Base-by-base conservation (phyloP, 257 asterid species). In the Solanum gandarillasii region DNA sequence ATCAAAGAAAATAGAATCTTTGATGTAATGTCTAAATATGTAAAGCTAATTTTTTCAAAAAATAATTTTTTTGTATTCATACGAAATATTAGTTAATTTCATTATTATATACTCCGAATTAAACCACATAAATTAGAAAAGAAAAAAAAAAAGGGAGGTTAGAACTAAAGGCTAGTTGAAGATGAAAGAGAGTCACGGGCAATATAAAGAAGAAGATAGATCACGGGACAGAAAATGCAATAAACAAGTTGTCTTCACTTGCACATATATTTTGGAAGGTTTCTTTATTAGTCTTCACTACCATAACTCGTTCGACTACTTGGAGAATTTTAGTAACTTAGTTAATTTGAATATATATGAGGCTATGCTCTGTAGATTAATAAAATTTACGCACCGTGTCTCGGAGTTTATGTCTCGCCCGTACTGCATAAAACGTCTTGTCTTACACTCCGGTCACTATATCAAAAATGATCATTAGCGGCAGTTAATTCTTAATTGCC, bases 341-440 rank as follows among this genome's bases (percentile, higher is more conserved):
- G 10, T 55, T 55, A 55, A 55, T 25, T 55, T 18, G n/a, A 55
- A 55, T 3, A 55, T 55, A 55, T 2, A 55, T 18, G n/a, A 52
- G 62, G 4, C 4, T 55, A 55, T 0, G 4, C 4, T 55, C 4
- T 0, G n/a, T 55, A 55, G n/a, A 55, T 55, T 1, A 55, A 55
- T 18, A 55, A 55, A 1, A 55, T 7, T 7, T 55, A 18, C 1
- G n/a, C 0, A 0, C 1, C 1, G 4, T 18, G 4, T 55, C 10
- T 55, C 4, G 4, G n/a, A 0, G 10, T 55, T 55, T 6, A 55
- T 55, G 62, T 2, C 23, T 55, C 4, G 2, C 62, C n/a, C 9
- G 0, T 18, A 52, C 4, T 52, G n/a, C 1, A 52, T 52, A 18
- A 52, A 52, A 52, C 4, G 62, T 52, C 2, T 55, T 1, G n/a